Base-by-base conservation (phyloP, 306 rosid species). In the Pueraria montana region DNA sequence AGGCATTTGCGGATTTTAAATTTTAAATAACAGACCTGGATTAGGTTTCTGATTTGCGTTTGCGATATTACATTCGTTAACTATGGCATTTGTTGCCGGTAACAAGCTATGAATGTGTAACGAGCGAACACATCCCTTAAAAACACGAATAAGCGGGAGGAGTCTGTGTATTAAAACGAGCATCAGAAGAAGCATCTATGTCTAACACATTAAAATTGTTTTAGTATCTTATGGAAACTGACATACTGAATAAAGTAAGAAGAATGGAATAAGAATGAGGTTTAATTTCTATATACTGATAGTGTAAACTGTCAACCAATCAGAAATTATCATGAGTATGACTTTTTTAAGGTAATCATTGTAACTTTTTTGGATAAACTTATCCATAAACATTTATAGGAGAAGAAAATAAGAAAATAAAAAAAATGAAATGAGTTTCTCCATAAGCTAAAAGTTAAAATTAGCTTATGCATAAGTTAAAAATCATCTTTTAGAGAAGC, bases 11-110 rank as follows among this genome's bases (percentile, higher is more conserved):
- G 34, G 27, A 7, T 80, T 84, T 80, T 24, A 58, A 18, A 53
- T 70, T 84, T 80, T n/a, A 58, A 27, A 53, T 70, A 27, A 53
- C 43, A 49, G 5, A 26, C 53, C 11, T 30, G 2, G 5, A 56
- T 77, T 59, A 21, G 62, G 74, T 70, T 77, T 70, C 79, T 61
- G 64, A 30, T 76, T 55, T 75, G 30, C 17, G 40, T 66, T 52
- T 24, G 63, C 13, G 2, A 9, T 20, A 17, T 24, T 52, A 68
- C 58, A 46, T 40, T 63, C 17, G 11, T 27, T 50, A 46, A 46
- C 58, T n/a, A 21, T 67, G 2, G 13, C 40, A 38, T 40, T 63
- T 46, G 16, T 23, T 34, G 23, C 10, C 63, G 5, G 40, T 63
- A 45, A 7, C 52, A 17, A 32, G 17, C 14, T 21, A 46, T 32